These are phyloP conservation scores for Chlorella sorokiniana DNA, from an alignment of 139 green algal genomes.

Conservation along the genomic window DNA sequence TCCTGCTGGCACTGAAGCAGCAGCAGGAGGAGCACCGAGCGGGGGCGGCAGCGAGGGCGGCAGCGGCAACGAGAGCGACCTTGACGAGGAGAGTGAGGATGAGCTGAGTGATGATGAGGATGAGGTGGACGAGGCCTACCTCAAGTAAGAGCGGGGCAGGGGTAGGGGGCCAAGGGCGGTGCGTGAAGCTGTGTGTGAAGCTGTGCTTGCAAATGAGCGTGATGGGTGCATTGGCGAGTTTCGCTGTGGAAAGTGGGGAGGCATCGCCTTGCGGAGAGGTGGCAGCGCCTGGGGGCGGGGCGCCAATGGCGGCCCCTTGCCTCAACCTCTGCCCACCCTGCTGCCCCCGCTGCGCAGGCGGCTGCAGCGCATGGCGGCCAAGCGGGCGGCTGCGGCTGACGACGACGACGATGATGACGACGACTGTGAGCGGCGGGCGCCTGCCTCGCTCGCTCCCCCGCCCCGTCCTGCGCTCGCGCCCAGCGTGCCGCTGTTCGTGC, in stretches of 20 bases:
- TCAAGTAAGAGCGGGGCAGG: constrained; percentile 1
- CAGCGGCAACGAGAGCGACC: constrained; percentile 40
- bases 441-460: neutral
- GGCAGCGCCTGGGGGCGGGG: no score
- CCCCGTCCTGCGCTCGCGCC: neutral
- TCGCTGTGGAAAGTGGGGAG: no score
- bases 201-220: no score
- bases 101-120: constrained; percentile 48
- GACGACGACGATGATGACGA: constrained; percentile 30
- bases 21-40: constrained; percentile 43
- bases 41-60: constrained; percentile 26
- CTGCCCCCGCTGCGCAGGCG: constrained; percentile 22
- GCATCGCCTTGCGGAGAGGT: no score
- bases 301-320: no score
- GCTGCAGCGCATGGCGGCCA: constrained; percentile 29
- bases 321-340: no score
- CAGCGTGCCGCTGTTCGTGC: neutral
- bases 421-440: neutral
- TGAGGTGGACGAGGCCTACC: constrained; percentile 43
- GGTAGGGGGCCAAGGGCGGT: no score
- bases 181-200: no score
- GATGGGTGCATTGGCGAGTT: no score
- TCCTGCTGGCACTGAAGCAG: constrained; percentile 52
- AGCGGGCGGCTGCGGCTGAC: constrained; percentile 30
- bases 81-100: constrained; percentile 16